Base-by-base conservation (phyloP, 305 asterid genomes). In the Rubia balearica region DNA sequence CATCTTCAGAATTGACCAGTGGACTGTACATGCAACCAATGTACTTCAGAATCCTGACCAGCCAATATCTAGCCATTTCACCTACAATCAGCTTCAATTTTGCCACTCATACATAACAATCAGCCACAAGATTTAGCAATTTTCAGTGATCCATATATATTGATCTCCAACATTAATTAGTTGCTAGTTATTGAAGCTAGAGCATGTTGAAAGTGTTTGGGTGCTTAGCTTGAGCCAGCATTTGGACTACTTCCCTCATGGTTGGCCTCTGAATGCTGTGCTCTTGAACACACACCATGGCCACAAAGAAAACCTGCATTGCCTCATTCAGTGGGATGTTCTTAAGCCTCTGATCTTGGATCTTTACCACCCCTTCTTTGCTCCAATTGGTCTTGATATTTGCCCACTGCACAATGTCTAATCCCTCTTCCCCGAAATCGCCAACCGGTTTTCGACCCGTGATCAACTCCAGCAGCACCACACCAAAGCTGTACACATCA, bases 401-500 rank as follows among this genome's bases (percentile, higher is more conserved):
- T 8, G 72, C 81, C 85, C 85, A 81, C 66, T 79, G 85, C 16
- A 81, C 79, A 55, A 81, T 76, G 45, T 81, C 83, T 46, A 74
- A 3, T 7, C 85, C 85, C 53, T 76, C 82, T 68, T 83, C 87
- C 21, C 87, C 87, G 12, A 83, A 83, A 43, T 77, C 68, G 5
- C 87, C 87, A 0, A 83, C 83, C 0, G 85, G 85, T 49, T 59
- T 77, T 67, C 79, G 68, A 7, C 87, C 87, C 11, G 84, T 81
- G 36, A 83, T 76, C 8, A 83, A 68, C 75, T 83, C 87, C 41
- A 83, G 30, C 7, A 83, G 67, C 33, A 83, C 87, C 55, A 83
- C 87, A 0, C 87, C 87, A 11, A 75, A 81, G 74, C 87, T 83
- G 55, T 83, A 83, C 21, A 83, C 85, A 36, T 83, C 87, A 33